phyloP scores from a whole-genome alignment of 805 yeast species.

The Grigorovia humatica region DNA sequence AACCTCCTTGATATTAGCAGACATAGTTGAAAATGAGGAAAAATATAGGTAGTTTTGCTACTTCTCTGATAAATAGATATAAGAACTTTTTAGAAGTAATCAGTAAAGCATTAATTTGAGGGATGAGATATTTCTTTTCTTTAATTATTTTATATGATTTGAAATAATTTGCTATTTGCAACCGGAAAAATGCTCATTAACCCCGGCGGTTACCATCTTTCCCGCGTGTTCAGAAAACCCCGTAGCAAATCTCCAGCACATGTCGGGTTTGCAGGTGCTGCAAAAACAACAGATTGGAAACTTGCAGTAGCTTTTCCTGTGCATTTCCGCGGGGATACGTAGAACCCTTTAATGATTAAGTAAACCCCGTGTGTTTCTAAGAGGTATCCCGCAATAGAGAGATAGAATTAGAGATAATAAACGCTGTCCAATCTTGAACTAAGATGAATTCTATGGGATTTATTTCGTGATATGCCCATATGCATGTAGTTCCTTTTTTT shows the following conservation, averaged over 20 bases:
- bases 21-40: background rate
- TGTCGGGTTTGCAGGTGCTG: background rate
- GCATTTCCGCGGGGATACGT: too few species aligned
- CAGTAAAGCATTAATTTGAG: background rate
- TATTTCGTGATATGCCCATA: background rate
- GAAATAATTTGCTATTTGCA: background rate
- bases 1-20: background rate
- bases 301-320: too few species aligned
- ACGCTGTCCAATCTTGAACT: background rate
- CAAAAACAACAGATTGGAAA: too few species aligned
- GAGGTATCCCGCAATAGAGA: too few species aligned
- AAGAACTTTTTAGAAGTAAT: too few species aligned
- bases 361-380: too few species aligned
- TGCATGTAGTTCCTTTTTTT: background rate
- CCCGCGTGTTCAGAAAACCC: background rate
- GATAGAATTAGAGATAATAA: too few species aligned
- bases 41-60: too few species aligned
- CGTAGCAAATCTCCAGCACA: background rate
- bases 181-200: background rate
- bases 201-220: background rate
- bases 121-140: background rate
- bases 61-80: too few species aligned
- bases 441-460: background rate
- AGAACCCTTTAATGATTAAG: too few species aligned
- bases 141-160: background rate